Base-by-base conservation (phyloP, 306 rosid species). In the Quercus parvula region DNA sequence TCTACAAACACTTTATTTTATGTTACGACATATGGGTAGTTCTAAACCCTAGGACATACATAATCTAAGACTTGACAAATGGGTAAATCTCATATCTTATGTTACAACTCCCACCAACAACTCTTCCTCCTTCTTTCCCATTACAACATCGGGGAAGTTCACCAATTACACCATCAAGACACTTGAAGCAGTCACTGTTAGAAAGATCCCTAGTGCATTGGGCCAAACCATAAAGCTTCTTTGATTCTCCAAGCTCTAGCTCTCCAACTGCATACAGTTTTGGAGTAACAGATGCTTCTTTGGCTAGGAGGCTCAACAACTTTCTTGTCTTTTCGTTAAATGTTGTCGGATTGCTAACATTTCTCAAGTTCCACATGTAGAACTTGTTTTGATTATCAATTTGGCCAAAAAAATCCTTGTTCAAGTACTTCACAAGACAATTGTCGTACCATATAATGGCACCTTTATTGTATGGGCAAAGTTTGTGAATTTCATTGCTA, bases 161-260 rank as follows among this genome's bases (percentile, higher is more conserved):
- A 51, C 17, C 41, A 6, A 28, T 49, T 18, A 18, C 17, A 49
- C 35, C 76, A 6, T 49, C 64, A 18, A 54, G 62, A 54, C 76
- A 73, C 59, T 28, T 54, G 25, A 18, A 44, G 51, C 76, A 73
- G n/a, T 73, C 46, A 18, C 1, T 49, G 46, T 41, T 28, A 54
- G 76, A 51, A 54, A 73, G 59, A 22, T 73, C 64, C 22, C 62
- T 73, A 2, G 44, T 54, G 62, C 76, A 73, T 28, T 73, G 76
- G 25, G 62, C 63, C 22, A 27, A 25, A 18, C 76, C 76, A 7
- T 49, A 73, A 5, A 73, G 41, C 44, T 54, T 73, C 64, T 27
- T 54, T 3, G 15, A 51, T 46, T 73, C 17, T 28, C 44, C 76
- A 9, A 67, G 27, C 51, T 33, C 51, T 67, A 67, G 15, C 27